Evolutionary conservation across 305 asterid genomes (phyloP), one percentile per base, ranked within the genome.

Genomic region (Andrographis paniculata): DNA sequence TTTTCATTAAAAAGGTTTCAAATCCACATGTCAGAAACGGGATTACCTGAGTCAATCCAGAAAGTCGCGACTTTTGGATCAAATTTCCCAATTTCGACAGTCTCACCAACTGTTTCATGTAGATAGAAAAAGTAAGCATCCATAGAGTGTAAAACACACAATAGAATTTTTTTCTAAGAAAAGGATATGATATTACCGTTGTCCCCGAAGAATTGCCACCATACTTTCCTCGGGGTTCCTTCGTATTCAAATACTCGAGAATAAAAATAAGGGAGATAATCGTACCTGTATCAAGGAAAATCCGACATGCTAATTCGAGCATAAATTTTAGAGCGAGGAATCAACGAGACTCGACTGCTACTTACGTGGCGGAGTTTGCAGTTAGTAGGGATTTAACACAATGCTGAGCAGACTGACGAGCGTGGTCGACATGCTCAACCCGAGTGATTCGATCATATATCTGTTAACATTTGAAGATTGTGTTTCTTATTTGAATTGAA

Each of bases 121-220:
- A 58, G 19, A 42, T 18, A 33, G 38, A 10, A 10, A 2, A 6
- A 33, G 38, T 13, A 52, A 45, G 20, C n/a, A 44, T 44, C 24
- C 20, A 57, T 20, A 31, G 15, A 18, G 43, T 36, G 10, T 6
- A 37, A 24, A 35, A 8, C 3, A 15, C 24, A n/a, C 27, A 42
- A 43, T 55, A 37, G 50, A 35, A 18, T 45, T 20, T 30, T 45
- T 13, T 31, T 17, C 24, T 21, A 39, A n/a, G 40, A 52, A 44
- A 35, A n/a, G 12, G 4, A 13, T 5, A 48, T 50, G 42, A 53
- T 38, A 58, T 48, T 55, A 88, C 97, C 94, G 46, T 82, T 88
- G 79, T 88, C 97, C 19, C 97, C 97, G 67, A 66, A 85, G 67
- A 88, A 85, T 47, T 88, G 97, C 97, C 97, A 88, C 95, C 94